Evolutionary conservation across 805 yeast species (phyloP).

Genomic region (Metschnikowia bowlesiae): DNA sequence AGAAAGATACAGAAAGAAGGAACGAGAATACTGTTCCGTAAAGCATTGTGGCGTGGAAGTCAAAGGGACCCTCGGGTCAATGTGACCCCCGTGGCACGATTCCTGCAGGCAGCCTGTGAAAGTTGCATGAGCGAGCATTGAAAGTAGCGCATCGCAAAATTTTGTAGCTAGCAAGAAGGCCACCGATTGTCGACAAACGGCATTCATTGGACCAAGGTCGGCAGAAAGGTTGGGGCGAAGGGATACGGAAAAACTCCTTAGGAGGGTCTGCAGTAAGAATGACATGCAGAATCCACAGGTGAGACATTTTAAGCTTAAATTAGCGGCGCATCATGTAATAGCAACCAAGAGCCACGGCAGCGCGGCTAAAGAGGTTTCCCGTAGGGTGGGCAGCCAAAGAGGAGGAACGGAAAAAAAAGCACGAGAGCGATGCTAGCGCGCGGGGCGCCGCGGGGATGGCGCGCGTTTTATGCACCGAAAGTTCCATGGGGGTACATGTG

Average conservation of each 20-base stretch:
- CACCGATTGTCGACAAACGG: too few species aligned
- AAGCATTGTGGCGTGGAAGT: too few species aligned
- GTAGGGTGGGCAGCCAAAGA: not conserved
- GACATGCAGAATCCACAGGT: not conserved
- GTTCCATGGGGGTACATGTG: not conserved
- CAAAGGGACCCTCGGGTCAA: too few species aligned
- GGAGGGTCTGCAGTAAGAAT: not conserved
- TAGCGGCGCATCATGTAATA: not conserved
- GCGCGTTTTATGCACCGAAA: not conserved
- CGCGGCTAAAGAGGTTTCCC: not conserved
- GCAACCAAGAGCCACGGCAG: not conserved
- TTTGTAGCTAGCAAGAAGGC: not conserved
- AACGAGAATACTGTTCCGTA: too few species aligned
- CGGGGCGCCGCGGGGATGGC: too few species aligned
- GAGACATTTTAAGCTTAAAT: not conserved
- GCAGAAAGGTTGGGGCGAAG: not conserved
- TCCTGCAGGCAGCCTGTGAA: not conserved
- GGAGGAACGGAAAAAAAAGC: not conserved
- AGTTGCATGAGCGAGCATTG: not conserved
- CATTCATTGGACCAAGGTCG: not conserved
- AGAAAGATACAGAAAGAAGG: not conserved
- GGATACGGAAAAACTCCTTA: not conserved
- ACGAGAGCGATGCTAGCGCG: not conserved
- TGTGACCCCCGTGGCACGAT: not conserved
- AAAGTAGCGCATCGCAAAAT: slow-evolving; percentile 2